Conservation (phyloP, 1,284 basidiomycete genomes). For the Marasmius tenuissimus region DNA sequence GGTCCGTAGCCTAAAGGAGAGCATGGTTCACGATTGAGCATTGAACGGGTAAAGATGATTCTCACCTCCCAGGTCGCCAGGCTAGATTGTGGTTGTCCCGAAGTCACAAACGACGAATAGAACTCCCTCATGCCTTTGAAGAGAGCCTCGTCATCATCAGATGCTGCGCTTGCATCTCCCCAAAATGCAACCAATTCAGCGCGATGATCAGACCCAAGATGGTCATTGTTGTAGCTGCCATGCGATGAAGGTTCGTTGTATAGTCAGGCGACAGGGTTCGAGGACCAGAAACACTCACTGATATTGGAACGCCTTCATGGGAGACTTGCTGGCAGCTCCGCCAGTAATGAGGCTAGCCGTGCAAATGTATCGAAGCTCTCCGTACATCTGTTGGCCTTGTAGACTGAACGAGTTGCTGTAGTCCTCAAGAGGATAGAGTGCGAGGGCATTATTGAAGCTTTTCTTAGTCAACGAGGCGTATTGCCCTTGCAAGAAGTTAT, state of each 20-base stretch:
- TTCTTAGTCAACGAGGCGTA: conserved; percentile 3
- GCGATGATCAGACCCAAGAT: conserved; percentile 10
- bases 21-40: not conserved
- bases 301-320: conserved; percentile 1
- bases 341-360: conserved; percentile 12
- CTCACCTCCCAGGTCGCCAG: conserved; percentile 7
- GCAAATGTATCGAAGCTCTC: conserved; percentile 15
- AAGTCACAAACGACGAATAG: conserved; percentile 12
- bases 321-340: not conserved
- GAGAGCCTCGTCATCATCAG: conserved; percentile 3
- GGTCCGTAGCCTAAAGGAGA: not conserved
- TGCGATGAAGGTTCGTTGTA: not conserved
- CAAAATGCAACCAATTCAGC: conserved; percentile 9
- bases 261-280: too few relatives aligned
- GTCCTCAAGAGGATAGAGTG: conserved; percentile 10
- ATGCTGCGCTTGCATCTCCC: not conserved
- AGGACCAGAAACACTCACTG: not conserved
- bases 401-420: conserved; percentile 8
- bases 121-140: conserved; percentile 12
- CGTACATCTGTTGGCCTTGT: conserved; percentile 18
- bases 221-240: conserved; percentile 11
- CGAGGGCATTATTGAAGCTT: conserved; percentile 7
- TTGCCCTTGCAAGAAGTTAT: conserved; percentile 15
- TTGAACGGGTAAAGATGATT: not conserved
- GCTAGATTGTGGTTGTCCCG: not conserved